phyloP scores from a whole-genome alignment of 345 rosid genomes.

The Ceriops zippeliana region DNA sequence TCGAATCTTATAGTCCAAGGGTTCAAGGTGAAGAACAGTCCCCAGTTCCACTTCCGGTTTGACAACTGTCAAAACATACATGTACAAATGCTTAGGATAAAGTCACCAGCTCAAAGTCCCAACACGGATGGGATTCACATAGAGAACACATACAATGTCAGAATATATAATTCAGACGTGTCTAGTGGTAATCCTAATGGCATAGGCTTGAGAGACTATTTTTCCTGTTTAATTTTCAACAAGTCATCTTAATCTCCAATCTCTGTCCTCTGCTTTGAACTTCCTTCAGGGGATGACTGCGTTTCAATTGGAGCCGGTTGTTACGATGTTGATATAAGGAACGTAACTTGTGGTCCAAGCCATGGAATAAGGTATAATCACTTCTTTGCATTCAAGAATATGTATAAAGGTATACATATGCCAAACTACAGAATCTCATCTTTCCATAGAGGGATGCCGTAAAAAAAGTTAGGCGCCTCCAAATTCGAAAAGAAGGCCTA shows the following conservation, averaged over 20 bases:
- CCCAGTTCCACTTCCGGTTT: constrained; percentile 36
- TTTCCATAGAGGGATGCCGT: background rate
- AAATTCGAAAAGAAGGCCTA: constrained; percentile 1
- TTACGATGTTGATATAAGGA: constrained; percentile 25
- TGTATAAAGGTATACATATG: background rate
- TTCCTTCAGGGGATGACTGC: constrained; percentile 39
- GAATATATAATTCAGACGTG: constrained; percentile 18
- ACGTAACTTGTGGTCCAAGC: constrained; percentile 36
- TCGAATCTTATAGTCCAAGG: constrained; percentile 71
- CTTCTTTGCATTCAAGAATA: background rate
- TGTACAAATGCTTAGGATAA: constrained; percentile 25
- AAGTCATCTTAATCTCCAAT: background rate
- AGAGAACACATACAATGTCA: constrained; percentile 28
- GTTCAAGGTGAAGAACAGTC: constrained; percentile 49
- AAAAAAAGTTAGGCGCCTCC: constrained; percentile 9
- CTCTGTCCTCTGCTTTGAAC: background rate
- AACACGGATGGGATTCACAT: constrained; percentile 47
- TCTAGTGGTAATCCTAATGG: constrained; percentile 17
- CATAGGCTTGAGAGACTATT: too few species aligned
- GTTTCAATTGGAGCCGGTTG: constrained; percentile 35
- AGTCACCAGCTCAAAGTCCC: constrained; percentile 36
- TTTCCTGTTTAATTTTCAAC: background rate
- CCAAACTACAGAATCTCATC: background rate
- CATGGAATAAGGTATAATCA: constrained; percentile 32
- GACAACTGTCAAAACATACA: constrained; percentile 20